These are phyloP conservation scores for Flaveria bidentis DNA, from an alignment of 129 eudicot genomes.

Conservation along the genomic window DNA sequence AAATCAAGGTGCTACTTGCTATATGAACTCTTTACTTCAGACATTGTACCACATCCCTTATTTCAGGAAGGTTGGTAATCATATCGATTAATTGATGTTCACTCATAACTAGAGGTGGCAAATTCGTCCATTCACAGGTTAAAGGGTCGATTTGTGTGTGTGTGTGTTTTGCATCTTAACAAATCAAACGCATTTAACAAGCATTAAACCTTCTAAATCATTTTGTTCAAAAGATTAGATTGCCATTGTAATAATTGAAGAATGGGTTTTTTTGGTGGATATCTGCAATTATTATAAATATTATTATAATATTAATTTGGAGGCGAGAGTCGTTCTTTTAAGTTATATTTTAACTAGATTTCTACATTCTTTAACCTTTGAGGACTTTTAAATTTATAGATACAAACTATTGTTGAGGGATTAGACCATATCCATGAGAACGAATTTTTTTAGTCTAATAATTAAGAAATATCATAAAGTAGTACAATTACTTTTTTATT, in stretches of 20 bases:
- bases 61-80: constrained; percentile 79
- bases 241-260: background rate
- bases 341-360: background rate
- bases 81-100: constrained; percentile 15
- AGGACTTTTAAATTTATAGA: background rate
- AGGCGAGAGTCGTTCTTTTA: background rate
- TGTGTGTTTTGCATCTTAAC: background rate
- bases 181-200: background rate
- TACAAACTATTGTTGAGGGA: background rate
- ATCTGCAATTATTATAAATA: background rate
- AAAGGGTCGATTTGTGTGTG: constrained; percentile 2
- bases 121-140: constrained; percentile 5
- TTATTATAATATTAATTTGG: background rate
- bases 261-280: background rate
- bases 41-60: constrained; percentile 93
- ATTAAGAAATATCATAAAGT: background rate
- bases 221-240: background rate
- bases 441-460: background rate
- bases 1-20: constrained; percentile 98
- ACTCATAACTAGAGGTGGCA: constrained; percentile 26
- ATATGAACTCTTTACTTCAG: constrained; percentile 98
- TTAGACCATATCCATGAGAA: constrained; percentile 6
- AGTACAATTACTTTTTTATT: background rate
- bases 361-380: background rate
- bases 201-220: background rate